Percentiles rank a stretch among this genome's conserved stretches.
phyloP scores from a whole-genome alignment of 192 early-diverging fungal genomes.

The Coemansia sp. region DNA sequence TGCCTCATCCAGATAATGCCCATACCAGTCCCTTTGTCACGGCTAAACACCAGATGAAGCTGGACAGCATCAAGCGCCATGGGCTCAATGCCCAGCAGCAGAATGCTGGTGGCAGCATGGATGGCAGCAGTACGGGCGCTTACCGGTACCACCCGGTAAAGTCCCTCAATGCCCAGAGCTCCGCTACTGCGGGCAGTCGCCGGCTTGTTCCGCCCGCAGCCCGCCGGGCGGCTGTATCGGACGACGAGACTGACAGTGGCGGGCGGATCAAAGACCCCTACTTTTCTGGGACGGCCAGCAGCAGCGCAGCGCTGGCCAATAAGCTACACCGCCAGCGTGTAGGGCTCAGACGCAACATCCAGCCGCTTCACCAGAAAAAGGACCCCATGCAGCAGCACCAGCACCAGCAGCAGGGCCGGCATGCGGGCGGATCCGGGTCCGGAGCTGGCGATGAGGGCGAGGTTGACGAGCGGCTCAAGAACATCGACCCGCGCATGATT shows the following conservation, averaged over 20 bases:
- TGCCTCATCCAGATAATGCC: not conserved
- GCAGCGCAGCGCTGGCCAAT: not conserved
- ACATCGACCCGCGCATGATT: constrained; percentile 85
- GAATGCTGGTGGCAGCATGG: too few relatives aligned
- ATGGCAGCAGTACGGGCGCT: constrained; percentile 3
- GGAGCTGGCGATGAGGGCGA: constrained; percentile 19
- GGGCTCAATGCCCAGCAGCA: constrained; percentile 1
- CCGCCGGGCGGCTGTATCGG: constrained; percentile 11
- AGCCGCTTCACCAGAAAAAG: constrained; percentile 23
- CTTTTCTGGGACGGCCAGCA: constrained; percentile 5
- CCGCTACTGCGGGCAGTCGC: not conserved
- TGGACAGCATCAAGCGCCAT: constrained; percentile 33
- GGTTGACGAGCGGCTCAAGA: constrained; percentile 71
- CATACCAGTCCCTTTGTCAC: constrained; percentile 24
- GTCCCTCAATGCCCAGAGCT: not conserved
- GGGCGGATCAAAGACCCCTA: constrained; percentile 14
- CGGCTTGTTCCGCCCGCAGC: constrained; percentile 25
- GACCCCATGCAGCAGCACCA: constrained; percentile 3
- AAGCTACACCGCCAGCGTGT: constrained; percentile 17
- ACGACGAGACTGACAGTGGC: constrained; percentile 14
- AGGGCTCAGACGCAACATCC: constrained; percentile 9
- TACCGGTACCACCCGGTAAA: constrained; percentile 7
- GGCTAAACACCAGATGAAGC: constrained; percentile 30
- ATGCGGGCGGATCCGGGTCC: too few relatives aligned
- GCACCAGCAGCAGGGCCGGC: not conserved